phyloP scores from a whole-genome alignment of 2,329 filamentous ascomycete genomes.

The Ceratocystis huliohia region DNA sequence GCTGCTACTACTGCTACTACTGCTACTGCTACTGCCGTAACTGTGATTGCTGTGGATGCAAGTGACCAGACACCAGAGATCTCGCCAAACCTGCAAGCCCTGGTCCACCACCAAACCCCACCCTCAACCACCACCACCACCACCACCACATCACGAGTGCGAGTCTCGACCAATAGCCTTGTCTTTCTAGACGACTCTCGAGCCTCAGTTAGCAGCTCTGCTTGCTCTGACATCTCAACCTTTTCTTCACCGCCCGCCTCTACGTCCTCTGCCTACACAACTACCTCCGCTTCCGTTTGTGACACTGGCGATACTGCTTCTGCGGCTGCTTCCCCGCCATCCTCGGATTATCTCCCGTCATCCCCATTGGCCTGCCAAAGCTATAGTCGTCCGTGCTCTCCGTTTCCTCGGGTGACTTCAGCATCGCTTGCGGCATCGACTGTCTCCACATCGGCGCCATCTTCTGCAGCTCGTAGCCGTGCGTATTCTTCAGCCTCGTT shows the following conservation, averaged over 20 bases:
- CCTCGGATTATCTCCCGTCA: conserved; percentile 16
- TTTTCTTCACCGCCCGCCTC: conserved; percentile 22
- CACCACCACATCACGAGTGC: conserved; percentile 23
- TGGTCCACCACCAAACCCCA: conserved; percentile 21
- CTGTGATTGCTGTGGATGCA: conserved; percentile 4
- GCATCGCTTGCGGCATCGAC: conserved; percentile 20
- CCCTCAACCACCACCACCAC: conserved; percentile 20
- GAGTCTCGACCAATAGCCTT: conserved; percentile 15
- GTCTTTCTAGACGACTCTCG: conserved; percentile 24
- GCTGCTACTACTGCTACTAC: neutral
- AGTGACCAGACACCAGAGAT: neutral
- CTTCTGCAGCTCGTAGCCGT: conserved; percentile 23
- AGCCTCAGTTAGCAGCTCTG: conserved; percentile 23
- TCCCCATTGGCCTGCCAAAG: conserved; percentile 14
- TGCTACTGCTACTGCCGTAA: neutral
- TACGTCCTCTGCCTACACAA: conserved; percentile 22
- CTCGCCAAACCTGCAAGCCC: conserved; percentile 12
- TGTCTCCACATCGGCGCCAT: conserved; percentile 19
- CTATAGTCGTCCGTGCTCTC: conserved; percentile 15
- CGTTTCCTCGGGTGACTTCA: conserved; percentile 18
- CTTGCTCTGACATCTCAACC: conserved; percentile 24
- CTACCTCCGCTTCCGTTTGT: conserved; percentile 21
- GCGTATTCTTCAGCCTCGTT: conserved; percentile 22
- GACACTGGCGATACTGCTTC: conserved; percentile 22
- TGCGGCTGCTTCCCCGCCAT: conserved; percentile 13